Conservation (phyloP, 805 yeast species). For the Zygotorulaspora sp. region DNA sequence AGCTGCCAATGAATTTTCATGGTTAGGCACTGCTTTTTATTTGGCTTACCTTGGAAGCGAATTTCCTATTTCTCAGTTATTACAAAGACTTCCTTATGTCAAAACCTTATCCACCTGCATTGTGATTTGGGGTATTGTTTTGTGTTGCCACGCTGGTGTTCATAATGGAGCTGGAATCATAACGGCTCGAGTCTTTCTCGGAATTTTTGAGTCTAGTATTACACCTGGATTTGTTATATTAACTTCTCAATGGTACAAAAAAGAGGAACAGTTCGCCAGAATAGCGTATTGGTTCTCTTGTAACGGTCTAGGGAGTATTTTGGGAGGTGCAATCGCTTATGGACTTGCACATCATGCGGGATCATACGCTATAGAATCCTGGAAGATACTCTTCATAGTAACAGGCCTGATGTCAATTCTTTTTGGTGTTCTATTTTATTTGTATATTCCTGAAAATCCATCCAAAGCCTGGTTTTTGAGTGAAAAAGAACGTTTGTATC, state of each 20-base stretch:
- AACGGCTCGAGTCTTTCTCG: constrained; percentile 37
- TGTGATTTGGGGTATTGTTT: constrained; percentile 37
- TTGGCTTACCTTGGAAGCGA: constrained; percentile 39
- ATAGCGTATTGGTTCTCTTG: constrained; percentile 41
- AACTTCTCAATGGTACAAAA: constrained; percentile 47
- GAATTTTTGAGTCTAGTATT: constrained; percentile 41
- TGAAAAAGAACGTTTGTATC: constrained; percentile 38
- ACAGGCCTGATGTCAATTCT: constrained; percentile 49
- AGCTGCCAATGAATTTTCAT: constrained; percentile 5
- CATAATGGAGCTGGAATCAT: constrained; percentile 4
- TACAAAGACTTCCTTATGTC: constrained; percentile 53
- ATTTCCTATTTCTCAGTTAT: constrained; percentile 29
- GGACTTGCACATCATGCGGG: constrained; percentile 36
- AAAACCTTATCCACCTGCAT: constrained; percentile 37
- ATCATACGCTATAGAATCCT: constrained; percentile 37
- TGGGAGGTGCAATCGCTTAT: constrained; percentile 49
- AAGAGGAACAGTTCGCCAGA: constrained; percentile 36
- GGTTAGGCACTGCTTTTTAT: constrained; percentile 8
- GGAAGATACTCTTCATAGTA: constrained; percentile 50
- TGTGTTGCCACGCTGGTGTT: constrained; percentile 36
- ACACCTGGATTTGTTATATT: constrained; percentile 44
- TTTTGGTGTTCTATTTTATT: constrained; percentile 38
- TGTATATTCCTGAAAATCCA: constrained; percentile 47
- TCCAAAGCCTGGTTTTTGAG: constrained; percentile 37
- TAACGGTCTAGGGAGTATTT: constrained; percentile 42